Percentiles rank a stretch among this genome's conserved stretches.
Conservation (phyloP, 2,329 filamentous ascomycete species). For the Berkeleyomyces rouxiae region DNA sequence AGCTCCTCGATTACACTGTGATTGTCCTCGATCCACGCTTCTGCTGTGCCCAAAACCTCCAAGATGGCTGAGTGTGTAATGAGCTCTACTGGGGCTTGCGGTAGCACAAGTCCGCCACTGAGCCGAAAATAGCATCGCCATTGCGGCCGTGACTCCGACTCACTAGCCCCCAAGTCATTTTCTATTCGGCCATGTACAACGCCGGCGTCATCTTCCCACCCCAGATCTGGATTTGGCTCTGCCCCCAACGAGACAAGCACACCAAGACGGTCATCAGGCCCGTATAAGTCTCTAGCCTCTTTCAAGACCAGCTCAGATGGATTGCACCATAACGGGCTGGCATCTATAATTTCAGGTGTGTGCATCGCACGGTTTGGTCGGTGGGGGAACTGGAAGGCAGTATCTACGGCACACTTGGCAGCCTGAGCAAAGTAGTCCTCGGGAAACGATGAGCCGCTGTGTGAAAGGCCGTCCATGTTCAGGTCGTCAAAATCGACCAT, state of each 20-base stretch:
- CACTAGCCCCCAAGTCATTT: not conserved
- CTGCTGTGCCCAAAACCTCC: not conserved
- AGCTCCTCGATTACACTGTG: not conserved
- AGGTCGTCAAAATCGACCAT: not conserved
- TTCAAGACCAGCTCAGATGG: not conserved
- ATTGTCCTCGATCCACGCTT: not conserved
- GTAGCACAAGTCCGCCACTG: not conserved
- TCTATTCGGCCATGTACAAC: not conserved
- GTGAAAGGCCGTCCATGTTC: not conserved
- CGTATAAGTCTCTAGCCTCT: not conserved
- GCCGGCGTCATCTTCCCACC: not conserved
- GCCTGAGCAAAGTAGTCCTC: not conserved
- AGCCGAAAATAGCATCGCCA: not conserved
- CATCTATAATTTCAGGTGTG: not conserved
- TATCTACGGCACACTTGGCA: not conserved
- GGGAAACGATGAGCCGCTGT: not conserved
- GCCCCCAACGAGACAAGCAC: not conserved
- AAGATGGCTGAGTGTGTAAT: not conserved
- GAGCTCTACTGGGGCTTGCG: not conserved
- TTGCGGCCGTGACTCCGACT: not conserved
- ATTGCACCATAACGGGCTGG: not conserved
- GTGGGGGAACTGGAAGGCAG: not conserved
- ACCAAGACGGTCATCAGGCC: not conserved
- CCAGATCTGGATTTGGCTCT: not conserved
- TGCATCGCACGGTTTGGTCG: not conserved